Percentiles rank a stretch among this genome's conserved stretches.
Evolutionary conservation across 768 basidiomycete species (phyloP).

Genomic region (Sistotremastrum suecicum): DNA sequence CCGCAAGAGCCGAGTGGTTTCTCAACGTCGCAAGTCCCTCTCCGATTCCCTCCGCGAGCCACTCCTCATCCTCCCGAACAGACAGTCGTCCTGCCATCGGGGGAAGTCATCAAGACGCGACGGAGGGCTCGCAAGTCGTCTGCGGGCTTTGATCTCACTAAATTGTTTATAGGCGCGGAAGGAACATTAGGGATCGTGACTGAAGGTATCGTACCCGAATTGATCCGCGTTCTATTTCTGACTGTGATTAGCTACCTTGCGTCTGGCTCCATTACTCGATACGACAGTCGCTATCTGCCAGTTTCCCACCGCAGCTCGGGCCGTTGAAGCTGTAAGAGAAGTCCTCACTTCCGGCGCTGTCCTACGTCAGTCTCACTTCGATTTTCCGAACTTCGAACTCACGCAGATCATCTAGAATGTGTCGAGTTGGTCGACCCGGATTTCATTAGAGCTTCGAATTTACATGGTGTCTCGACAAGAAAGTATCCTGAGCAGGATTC

Average conservation of each 20-base stretch:
- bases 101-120: constrained; percentile 80
- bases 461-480: constrained; percentile 18
- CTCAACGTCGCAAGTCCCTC: constrained; percentile 47
- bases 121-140: constrained; percentile 69
- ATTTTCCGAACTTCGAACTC: constrained; percentile 1
- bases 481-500: constrained; percentile 61
- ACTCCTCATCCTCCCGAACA: constrained; percentile 12
- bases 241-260: constrained; percentile 49
- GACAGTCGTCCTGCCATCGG: constrained; percentile 77
- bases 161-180: constrained; percentile 82
- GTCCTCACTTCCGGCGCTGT: constrained; percentile 37
- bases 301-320: constrained; percentile 66
- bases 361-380: neutral
- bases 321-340: constrained; percentile 71
- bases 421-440: constrained; percentile 75
- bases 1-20: constrained; percentile 82
- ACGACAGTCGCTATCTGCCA: constrained; percentile 81
- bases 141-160: constrained; percentile 78
- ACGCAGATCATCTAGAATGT: constrained; percentile 40
- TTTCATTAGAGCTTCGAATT: constrained; percentile 8
- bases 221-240: neutral
- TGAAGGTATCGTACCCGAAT: constrained; percentile 34
- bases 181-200: constrained; percentile 86
- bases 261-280: constrained; percentile 67
- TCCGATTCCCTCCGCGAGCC: neutral